Evolutionary conservation across 352 stramenopile genomes (phyloP).

Genomic region (Pythium insidiosum): DNA sequence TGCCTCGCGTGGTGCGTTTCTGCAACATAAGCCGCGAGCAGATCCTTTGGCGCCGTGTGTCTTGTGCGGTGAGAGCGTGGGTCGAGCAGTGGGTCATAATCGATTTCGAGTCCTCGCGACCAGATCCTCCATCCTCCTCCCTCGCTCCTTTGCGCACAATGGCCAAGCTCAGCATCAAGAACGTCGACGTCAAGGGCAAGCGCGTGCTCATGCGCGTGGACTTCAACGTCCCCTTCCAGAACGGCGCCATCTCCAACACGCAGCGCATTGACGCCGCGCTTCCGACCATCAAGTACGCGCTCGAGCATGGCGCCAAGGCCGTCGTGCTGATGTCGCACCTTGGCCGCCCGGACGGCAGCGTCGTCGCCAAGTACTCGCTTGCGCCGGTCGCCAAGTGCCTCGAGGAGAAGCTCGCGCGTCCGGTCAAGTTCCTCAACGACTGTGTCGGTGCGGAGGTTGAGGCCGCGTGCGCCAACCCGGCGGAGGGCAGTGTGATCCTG

Average conservation of each 20-base stretch:
- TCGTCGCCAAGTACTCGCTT: conserved; percentile 94
- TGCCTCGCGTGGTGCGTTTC: conserved; percentile 1
- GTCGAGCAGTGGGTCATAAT: too few relatives aligned
- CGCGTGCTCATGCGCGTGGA: conserved; percentile 99
- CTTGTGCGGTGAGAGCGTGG: too few relatives aligned
- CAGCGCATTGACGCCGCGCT: conserved; percentile 97
- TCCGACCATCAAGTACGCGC: conserved; percentile 96
- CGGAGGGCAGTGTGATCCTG: conserved; percentile 88
- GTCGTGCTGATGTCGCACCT: conserved; percentile 98
- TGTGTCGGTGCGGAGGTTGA: conserved; percentile 92
- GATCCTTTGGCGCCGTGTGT: too few relatives aligned
- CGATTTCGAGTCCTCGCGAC: not conserved
- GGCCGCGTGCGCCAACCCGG: conserved; percentile 52
- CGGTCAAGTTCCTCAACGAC: conserved; percentile 93
- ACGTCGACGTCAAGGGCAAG: conserved; percentile 94
- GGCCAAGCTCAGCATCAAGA: conserved; percentile 87
- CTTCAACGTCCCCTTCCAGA: conserved; percentile 98
- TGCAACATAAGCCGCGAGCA: conserved; percentile 9
- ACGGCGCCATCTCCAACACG: conserved; percentile 96
- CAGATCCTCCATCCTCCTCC: conserved; percentile 2
- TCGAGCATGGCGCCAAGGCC: conserved; percentile 95
- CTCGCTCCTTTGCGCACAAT: conserved; percentile 24
- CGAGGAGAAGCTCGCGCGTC: conserved; percentile 84
- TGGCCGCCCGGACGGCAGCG: conserved; percentile 94
- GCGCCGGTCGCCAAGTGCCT: conserved; percentile 91